Evolutionary conservation across 768 basidiomycete species (phyloP).

Genomic region (Kwoniella newhampshirensis): DNA sequence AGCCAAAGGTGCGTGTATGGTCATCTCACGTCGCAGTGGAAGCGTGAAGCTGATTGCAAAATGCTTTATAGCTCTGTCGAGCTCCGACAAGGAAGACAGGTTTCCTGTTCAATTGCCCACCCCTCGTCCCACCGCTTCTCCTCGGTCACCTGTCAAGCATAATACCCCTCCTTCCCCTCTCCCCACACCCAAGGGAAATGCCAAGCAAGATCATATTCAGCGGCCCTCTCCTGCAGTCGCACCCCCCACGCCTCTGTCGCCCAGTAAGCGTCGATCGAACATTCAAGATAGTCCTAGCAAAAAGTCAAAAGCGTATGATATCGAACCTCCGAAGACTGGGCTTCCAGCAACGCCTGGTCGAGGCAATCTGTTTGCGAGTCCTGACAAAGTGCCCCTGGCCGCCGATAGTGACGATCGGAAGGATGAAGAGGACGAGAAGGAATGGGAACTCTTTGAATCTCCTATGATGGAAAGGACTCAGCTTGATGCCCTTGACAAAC

Average conservation of each 20-base stretch:
- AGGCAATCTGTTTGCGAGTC: constrained; percentile 36
- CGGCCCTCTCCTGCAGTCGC: constrained; percentile 5
- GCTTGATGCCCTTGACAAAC: too few species aligned
- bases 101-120: constrained; percentile 9
- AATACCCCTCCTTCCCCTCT: constrained; percentile 3
- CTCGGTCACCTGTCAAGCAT: constrained; percentile 15
- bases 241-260: constrained; percentile 24
- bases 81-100: constrained; percentile 1
- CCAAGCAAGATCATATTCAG: background rate
- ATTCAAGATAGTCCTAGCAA: constrained; percentile 29
- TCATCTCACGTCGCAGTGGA: background rate
- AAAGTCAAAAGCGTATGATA: constrained; percentile 26
- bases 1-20: constrained; percentile 13
- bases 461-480: background rate
- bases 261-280: constrained; percentile 20
- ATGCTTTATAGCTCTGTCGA: background rate
- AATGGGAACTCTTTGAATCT: constrained; percentile 14
- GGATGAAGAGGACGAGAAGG: constrained; percentile 7
- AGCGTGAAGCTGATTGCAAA: background rate
- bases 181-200: background rate
- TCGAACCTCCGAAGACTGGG: constrained; percentile 29
- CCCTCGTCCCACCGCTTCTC: constrained; percentile 18
- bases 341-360: constrained; percentile 28
- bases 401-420: constrained; percentile 6
- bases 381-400: background rate